Percentiles rank a stretch among this genome's conserved stretches.
Evolutionary conservation across 129 eudicot species (phyloP).

Genomic region (Chrysanthemum makinoi): DNA sequence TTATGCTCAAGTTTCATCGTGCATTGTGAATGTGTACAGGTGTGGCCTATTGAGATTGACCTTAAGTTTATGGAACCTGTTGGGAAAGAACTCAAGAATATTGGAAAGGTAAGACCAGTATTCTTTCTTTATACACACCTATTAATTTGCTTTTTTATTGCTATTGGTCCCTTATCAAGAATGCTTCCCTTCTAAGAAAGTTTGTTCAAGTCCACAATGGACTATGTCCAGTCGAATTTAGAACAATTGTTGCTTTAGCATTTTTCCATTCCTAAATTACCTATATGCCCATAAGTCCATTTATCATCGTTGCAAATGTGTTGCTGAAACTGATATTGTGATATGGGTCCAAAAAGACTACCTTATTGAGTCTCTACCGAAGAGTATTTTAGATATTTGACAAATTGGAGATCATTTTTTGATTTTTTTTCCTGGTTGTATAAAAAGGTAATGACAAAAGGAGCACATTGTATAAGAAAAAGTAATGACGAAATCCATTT

Average conservation of each 20-base stretch:
- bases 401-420: not conserved
- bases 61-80: constrained; percentile 87
- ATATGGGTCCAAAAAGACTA: not conserved
- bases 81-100: constrained; percentile 72
- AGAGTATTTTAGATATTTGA: not conserved
- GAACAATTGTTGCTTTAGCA: not conserved
- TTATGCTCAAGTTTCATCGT: constrained; percentile 12
- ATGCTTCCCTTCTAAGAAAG: no score
- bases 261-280: constrained; percentile 1
- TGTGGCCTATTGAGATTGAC: constrained; percentile 85
- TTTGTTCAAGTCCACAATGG: no score
- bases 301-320: not conserved
- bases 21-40: constrained; percentile 35
- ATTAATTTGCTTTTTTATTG: not conserved
- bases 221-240: not conserved
- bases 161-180: no score
- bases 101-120: constrained; percentile 63
- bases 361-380: not conserved
- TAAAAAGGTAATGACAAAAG: not conserved
- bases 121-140: not conserved
- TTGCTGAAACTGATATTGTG: not conserved
- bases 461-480: not conserved
- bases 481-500: not conserved
- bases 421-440: not conserved
- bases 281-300: constrained; percentile 14